Percentiles rank a stretch among this genome's conserved stretches.
Evolutionary conservation across 2,329 filamentous ascomycete species (phyloP).

Genomic region (Drechslera avenae): DNA sequence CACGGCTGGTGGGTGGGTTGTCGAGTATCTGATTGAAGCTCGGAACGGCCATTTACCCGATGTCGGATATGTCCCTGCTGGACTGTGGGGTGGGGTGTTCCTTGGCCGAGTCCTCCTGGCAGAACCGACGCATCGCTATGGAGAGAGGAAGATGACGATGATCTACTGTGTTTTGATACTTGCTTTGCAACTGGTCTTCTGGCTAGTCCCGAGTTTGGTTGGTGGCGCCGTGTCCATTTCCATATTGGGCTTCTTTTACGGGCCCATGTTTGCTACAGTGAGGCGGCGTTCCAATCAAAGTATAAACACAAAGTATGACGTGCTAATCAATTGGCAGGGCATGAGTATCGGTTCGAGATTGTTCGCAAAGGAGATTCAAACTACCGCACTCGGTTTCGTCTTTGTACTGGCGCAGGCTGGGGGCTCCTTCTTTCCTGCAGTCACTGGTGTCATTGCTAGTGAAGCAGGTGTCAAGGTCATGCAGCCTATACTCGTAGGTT

Average conservation of each 20-base stretch:
- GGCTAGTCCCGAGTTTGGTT: conserved; percentile 32
- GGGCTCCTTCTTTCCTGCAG: conserved; percentile 60
- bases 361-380: conserved; percentile 55
- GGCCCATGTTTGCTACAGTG: conserved; percentile 63
- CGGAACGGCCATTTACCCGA: conserved; percentile 61
- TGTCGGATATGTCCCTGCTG: conserved; percentile 67
- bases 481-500: conserved; percentile 29
- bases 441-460: conserved; percentile 59
- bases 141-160: conserved; percentile 63
- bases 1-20: conserved; percentile 67
- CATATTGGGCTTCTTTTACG: conserved; percentile 63
- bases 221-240: conserved; percentile 60
- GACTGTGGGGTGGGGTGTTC: conserved; percentile 63
- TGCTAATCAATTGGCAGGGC: conserved; percentile 47
- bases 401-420: conserved; percentile 64
- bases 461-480: conserved; percentile 28
- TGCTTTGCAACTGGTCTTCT: conserved; percentile 43
- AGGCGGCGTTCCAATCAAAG: conserved; percentile 3
- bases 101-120: conserved; percentile 63
- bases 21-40: conserved; percentile 67
- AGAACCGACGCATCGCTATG: conserved; percentile 64
- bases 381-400: conserved; percentile 59
- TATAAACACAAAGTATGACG: not conserved
- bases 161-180: conserved; percentile 60
- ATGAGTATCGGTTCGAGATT: conserved; percentile 61